A percentile compares a stretch with the other conserved stretches of the same genome.
Conservation (phyloP, 441 rosid species). For the Cnidoscolus chayamansa region DNA sequence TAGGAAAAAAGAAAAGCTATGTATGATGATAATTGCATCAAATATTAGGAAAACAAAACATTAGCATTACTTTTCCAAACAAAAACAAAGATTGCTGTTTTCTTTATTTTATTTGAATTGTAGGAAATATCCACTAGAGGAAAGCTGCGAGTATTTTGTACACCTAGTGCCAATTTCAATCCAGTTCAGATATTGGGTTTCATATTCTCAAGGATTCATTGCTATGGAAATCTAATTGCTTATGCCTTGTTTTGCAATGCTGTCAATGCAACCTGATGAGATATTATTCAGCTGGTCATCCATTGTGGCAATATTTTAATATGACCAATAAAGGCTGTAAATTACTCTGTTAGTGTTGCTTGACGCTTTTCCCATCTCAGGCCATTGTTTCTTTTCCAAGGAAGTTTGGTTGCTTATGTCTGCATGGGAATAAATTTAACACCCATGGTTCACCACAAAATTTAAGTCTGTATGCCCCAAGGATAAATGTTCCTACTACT, state of each 20-base stretch:
- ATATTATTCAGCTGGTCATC: background rate
- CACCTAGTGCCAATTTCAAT: background rate
- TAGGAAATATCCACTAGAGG: background rate
- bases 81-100: background rate
- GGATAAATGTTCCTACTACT: background rate
- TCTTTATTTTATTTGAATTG: background rate
- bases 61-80: background rate
- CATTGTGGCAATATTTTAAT: background rate
- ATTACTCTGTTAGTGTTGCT: background rate
- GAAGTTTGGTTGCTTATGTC: background rate
- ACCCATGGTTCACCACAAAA: background rate
- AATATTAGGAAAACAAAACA: background rate
- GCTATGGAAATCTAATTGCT: background rate
- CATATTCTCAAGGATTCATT: background rate
- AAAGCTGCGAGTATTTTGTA: background rate
- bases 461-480: background rate
- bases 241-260: background rate
- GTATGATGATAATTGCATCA: background rate
- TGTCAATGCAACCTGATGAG: background rate
- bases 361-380: background rate
- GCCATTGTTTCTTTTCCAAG: background rate
- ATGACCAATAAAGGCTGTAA: background rate
- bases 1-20: background rate
- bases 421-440: background rate
- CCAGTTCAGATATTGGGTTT: background rate